These are phyloP conservation scores for Iris macrosiphon DNA, from an alignment of 106 monocot genomes.

Conservation along the genomic window DNA sequence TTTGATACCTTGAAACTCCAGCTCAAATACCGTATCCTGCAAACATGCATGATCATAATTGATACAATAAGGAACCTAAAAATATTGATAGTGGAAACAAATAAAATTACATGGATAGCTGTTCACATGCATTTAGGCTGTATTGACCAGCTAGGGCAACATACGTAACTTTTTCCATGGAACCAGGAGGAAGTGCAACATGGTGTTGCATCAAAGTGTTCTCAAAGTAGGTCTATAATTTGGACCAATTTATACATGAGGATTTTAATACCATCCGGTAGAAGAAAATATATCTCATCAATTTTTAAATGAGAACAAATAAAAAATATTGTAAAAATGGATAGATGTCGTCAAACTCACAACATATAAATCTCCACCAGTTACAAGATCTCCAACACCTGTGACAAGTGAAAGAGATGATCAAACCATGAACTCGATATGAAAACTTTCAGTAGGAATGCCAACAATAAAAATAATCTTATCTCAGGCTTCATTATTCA, in stretches of 20 bases:
- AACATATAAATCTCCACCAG: constrained; percentile 97
- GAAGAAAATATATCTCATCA: too few relatives aligned
- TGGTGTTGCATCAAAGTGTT: constrained; percentile 93
- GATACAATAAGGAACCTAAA: too few relatives aligned
- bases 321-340: too few relatives aligned
- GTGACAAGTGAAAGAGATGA: constrained; percentile 10
- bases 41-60: too few relatives aligned
- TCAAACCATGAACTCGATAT: background rate
- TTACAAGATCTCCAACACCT: constrained; percentile 85
- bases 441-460: too few relatives aligned
- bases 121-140: constrained; percentile 70
- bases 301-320: too few relatives aligned
- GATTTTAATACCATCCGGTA: too few relatives aligned
- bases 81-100: too few relatives aligned
- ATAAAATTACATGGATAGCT: too few relatives aligned
- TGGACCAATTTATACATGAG: background rate
- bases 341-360: constrained; percentile 45
- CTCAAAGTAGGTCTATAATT: constrained; percentile 69
- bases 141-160: constrained; percentile 97
- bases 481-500: too few relatives aligned
- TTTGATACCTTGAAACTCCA: constrained; percentile 97
- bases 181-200: constrained; percentile 92
- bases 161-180: constrained; percentile 90
- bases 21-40: constrained; percentile 93
- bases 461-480: too few relatives aligned